Base-by-base conservation (phyloP, 176 grass and related monocot species). In the Tillandsia leiboldiana region DNA sequence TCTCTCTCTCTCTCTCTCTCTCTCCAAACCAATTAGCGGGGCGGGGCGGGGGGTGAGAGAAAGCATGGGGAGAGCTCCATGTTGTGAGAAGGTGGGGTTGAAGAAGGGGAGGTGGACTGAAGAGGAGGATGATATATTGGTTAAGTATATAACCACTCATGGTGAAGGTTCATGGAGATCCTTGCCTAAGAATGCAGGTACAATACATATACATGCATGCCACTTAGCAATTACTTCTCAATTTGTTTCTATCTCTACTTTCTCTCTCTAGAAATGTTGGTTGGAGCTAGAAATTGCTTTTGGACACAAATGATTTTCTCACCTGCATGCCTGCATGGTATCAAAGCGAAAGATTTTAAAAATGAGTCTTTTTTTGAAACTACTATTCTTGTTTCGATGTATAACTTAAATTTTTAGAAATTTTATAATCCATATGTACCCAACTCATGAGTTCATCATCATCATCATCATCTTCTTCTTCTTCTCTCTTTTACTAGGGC, bases 141-240 rank as follows among this genome's bases (percentile, higher is more conserved):
- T 29, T 24, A 74, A 77, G 64, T 78, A 78, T 50, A 77, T 86
- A 48, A 26, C 62, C 15, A 29, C 15, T 8, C 75, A 86, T 49
- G 83, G 83, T 2, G 78, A 86, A 78, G 83, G 83, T 2, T 86
- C 78, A 12, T 86, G 83, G 83, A 78, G 83, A 56, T 81, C 78
- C 3, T 69, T 86, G 11, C 83, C 83, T 12, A 86, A 81, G 75
- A 81, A 86, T 77, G 83, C 83, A 28, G 83, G 83, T 82, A 65
- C 11, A 12, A 8, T 17, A 53, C 9, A 4, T 12, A 12, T 12
- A 58, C 13, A 10, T 50, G 11, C 3, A 26, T 11, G 2, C 12
- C 23, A 13, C 12, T 47, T 62, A 70, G 8, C n/a, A 13, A 2
- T 50, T 48, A 18, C 26, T 3, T 70, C 18, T 62, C 52, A 24